phyloP scores from a whole-genome alignment of 345 rosid species.

The Pistacia atlantica region DNA sequence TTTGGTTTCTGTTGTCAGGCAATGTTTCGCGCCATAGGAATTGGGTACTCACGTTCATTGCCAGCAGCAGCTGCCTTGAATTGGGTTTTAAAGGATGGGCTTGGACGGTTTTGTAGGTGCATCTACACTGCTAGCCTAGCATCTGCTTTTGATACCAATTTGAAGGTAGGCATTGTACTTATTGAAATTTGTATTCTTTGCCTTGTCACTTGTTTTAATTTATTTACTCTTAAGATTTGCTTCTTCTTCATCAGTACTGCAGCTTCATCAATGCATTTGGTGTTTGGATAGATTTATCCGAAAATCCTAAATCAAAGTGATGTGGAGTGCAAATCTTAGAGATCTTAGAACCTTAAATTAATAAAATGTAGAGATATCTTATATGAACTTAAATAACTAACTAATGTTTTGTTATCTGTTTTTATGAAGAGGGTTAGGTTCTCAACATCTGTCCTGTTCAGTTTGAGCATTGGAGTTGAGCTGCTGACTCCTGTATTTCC shows the following conservation, averaged over 20 bases:
- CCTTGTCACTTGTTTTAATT: neutral
- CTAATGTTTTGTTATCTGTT: constrained; percentile 19
- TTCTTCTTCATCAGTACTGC: neutral
- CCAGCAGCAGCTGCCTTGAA: constrained; percentile 91
- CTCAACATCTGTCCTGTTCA: constrained; percentile 76
- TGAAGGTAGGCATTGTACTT: constrained; percentile 54
- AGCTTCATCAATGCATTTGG: constrained; percentile 15
- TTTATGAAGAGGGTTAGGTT: constrained; percentile 76
- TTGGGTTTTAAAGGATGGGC: constrained; percentile 92
- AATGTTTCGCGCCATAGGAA: constrained; percentile 89
- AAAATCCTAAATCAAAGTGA: constrained; percentile 3
- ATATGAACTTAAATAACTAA: neutral
- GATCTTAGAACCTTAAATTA: constrained; percentile 16
- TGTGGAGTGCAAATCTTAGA: neutral
- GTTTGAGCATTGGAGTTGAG: constrained; percentile 91
- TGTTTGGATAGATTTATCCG: constrained; percentile 6
- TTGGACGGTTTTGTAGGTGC: constrained; percentile 85
- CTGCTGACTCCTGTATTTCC: constrained; percentile 82
- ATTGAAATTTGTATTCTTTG: neutral
- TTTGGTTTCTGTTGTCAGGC: constrained; percentile 43
- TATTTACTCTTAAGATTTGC: neutral
- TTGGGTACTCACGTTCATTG: constrained; percentile 80
- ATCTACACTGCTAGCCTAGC: constrained; percentile 89
- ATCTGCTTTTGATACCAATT: constrained; percentile 86
- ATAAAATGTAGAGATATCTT: neutral